Evolutionary conservation across 1,284 basidiomycete genomes (phyloP).

Genomic region (Austroboletus novae-zelandiae): DNA sequence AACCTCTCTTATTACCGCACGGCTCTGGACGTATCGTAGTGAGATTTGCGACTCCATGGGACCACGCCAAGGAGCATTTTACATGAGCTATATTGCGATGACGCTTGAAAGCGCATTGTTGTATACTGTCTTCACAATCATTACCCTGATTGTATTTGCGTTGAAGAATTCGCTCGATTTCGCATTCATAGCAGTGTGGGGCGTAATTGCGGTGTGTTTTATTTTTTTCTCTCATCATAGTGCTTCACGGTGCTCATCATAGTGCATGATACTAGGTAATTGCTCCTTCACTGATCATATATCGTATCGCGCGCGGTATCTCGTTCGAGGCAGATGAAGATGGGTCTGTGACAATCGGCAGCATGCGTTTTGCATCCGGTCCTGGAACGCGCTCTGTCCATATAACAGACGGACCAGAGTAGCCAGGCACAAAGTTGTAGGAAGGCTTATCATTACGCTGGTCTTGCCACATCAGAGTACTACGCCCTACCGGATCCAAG

Average conservation of each 20-base stretch:
- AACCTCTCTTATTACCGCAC: constrained; percentile 10
- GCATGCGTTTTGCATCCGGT: neutral
- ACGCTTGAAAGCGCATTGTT: constrained; percentile 25
- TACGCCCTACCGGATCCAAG: too few species aligned
- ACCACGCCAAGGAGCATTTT: constrained; percentile 12
- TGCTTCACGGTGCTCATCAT: neutral
- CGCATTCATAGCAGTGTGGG: constrained; percentile 21
- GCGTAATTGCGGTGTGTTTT: constrained; percentile 15
- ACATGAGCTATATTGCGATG: constrained; percentile 22
- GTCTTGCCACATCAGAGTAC: too few species aligned
- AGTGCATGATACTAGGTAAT: neutral
- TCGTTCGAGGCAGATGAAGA: constrained; percentile 1
- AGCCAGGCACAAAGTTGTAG: too few species aligned
- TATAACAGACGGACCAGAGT: too few species aligned
- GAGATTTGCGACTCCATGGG: constrained; percentile 11
- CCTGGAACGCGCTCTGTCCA: too few species aligned
- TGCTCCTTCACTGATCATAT: constrained; percentile 7
- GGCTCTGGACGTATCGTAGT: constrained; percentile 17
- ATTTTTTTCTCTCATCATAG: neutral
- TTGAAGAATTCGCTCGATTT: constrained; percentile 13
- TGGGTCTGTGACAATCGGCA: neutral
- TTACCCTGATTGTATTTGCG: constrained; percentile 14
- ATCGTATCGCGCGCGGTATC: constrained; percentile 21
- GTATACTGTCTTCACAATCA: constrained; percentile 13
- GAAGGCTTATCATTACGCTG: too few species aligned